phyloP scores from a whole-genome alignment of 495 filamentous ascomycete species.

The Aspergillus sclerotiicarbonarius region DNA sequence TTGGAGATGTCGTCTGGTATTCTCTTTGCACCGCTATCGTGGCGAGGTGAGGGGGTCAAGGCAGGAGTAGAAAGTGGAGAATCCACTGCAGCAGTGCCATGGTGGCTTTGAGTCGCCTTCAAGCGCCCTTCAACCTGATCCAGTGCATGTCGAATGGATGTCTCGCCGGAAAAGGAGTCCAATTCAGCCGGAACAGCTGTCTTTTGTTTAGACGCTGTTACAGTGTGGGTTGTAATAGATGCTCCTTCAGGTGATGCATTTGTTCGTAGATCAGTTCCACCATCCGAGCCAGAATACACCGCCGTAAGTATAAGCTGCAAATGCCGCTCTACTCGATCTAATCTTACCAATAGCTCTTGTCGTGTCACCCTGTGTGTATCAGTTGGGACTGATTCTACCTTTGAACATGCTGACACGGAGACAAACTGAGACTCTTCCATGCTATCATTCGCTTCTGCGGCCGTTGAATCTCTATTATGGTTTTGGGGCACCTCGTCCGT shows the following conservation, averaged over 20 bases:
- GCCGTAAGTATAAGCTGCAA: too few species aligned
- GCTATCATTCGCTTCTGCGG: background rate
- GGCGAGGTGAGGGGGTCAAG: background rate
- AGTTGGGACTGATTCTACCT: too few species aligned
- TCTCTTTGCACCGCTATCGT: background rate
- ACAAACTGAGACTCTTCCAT: background rate
- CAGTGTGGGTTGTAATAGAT: background rate
- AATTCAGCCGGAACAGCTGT: slow-evolving; percentile 1
- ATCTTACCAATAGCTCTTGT: too few species aligned
- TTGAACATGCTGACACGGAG: too few species aligned
- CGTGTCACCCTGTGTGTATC: too few species aligned
- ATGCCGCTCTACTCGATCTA: too few species aligned
- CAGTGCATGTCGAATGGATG: slow-evolving; percentile 25
- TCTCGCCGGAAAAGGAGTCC: slow-evolving; percentile 25
- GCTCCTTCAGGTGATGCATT: too few species aligned
- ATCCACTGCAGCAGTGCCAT: slow-evolving; percentile 14
- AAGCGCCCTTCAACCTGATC: slow-evolving; percentile 25
- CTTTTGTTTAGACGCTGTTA: background rate
- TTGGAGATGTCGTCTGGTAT: slow-evolving; percentile 1
- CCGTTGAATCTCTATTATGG: background rate
- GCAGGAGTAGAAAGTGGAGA: slow-evolving; percentile 5
- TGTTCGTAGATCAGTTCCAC: too few species aligned
- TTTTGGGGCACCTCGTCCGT: background rate
- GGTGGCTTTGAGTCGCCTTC: slow-evolving; percentile 17
- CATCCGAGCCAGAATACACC: too few species aligned